Evolutionary conservation across 805 yeast species (phyloP), one percentile per base, ranked within the genome.

Genomic region (Brettanomyces custersianus): DNA sequence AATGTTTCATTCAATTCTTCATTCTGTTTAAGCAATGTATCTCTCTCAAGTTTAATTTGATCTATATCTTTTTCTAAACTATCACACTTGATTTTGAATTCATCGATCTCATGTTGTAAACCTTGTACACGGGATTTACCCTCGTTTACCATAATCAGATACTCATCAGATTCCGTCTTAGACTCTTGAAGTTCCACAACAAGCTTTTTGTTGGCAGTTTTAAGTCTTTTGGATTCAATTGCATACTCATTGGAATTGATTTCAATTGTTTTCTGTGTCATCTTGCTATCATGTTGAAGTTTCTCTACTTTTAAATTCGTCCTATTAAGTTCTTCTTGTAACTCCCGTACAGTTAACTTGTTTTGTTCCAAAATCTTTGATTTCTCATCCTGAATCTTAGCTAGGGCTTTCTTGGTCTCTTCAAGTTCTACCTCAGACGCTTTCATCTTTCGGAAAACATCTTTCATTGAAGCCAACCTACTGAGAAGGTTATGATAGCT

Each of bases 401-500:
- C 1, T 49, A 40, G 6, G 31, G 60, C 63, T 13, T 66, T 71
- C 44, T 72, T 72, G 1, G 72, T 65, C 4, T 59, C 62, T 29
- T 72, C 84, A 15, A 83, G 60, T 45, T 80, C 83, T 3, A 55
- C 59, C 49, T 81, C 80, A 0, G 85, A 63, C 39, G 73, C 80
- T 49, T 81, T 79, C 84, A 81, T 80, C 44, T 82, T 81, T 27
- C 61, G 66, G 54, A 82, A 82, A 2, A 82, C 70, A 1, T 78
- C 62, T 45, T 80, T 82, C 90, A 82, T 81, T 2, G 83, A 72
- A 1, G 85, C 72, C 13, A 83, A 54, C 51, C 80, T 68, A 42
- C 72, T 73, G 40, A 83, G 55, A 22, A 83, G 56, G 4, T 70
- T 63, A 41, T 80, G 79, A 48, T 81, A 80, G 42, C 76, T 75